These are phyloP conservation scores for Austroboletus eburneus DNA, from an alignment of 768 basidiomycete species.

Conservation along the genomic window DNA sequence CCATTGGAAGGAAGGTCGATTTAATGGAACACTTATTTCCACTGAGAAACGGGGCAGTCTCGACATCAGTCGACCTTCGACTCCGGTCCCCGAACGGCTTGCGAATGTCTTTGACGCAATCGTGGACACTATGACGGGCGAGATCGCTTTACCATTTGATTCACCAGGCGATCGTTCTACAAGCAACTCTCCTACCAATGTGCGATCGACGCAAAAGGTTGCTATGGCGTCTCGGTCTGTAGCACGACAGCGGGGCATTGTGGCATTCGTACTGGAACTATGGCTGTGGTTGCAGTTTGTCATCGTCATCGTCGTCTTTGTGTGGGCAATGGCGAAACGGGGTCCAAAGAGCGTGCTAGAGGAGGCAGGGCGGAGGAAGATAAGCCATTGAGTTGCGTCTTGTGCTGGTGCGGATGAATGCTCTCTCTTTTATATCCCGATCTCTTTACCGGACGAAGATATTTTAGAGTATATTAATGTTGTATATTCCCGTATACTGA, in stretches of 20 bases:
- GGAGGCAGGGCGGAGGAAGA: slow-evolving; percentile 36
- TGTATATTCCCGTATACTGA: slow-evolving; percentile 17
- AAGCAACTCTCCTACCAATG: background rate
- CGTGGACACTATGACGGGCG: slow-evolving; percentile 37
- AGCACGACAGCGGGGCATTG: slow-evolving; percentile 32
- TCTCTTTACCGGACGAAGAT: slow-evolving; percentile 14
- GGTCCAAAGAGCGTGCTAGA: slow-evolving; percentile 69
- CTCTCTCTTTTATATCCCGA: background rate
- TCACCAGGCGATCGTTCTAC: slow-evolving; percentile 6
- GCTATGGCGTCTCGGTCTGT: slow-evolving; percentile 10
- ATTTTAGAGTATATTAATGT: slow-evolving; percentile 20
- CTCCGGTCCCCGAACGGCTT: slow-evolving; percentile 38
- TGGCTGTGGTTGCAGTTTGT: slow-evolving; percentile 86
- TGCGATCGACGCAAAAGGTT: slow-evolving; percentile 5
- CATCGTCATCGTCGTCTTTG: slow-evolving; percentile 69
- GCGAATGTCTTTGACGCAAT: slow-evolving; percentile 43
- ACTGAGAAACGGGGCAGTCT: slow-evolving; percentile 9
- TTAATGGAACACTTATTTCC: slow-evolving; percentile 35
- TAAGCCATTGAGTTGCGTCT: slow-evolving; percentile 1
- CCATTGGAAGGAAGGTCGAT: slow-evolving; percentile 57
- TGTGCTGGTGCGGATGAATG: slow-evolving; percentile 4
- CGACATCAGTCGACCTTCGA: slow-evolving; percentile 25
- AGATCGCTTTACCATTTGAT: slow-evolving; percentile 8
- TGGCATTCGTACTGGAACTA: slow-evolving; percentile 57
- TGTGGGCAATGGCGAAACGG: slow-evolving; percentile 75